Conservation (phyloP, 345 rosid genomes). For the Gossypioides kirkii region DNA sequence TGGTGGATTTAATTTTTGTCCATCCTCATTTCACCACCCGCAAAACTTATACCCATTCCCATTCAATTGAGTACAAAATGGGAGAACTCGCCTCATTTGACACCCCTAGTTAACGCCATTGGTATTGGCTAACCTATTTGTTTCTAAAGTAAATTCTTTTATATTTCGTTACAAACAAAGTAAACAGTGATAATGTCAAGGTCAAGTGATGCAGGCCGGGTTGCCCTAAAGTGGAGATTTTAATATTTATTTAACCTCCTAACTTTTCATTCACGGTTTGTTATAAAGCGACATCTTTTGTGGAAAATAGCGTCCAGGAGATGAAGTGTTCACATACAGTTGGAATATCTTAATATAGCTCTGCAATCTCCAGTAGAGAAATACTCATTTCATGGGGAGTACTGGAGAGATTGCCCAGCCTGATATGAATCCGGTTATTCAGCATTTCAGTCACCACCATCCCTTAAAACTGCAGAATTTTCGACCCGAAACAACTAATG, state of each 20-base stretch:
- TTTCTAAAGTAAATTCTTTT: neutral
- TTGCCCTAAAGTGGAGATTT: no score
- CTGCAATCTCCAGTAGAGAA: neutral
- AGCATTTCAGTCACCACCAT: constrained; percentile 4
- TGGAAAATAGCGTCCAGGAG: constrained; percentile 1
- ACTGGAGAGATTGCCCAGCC: no score
- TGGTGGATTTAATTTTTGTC: no score
- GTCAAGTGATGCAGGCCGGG: neutral
- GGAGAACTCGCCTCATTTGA: no score
- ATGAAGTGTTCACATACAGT: neutral
- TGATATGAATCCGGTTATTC: neutral
- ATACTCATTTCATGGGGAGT: neutral
- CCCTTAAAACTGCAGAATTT: constrained; percentile 2
- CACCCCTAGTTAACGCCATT: no score
- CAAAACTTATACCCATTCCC: no score
- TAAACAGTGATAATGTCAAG: neutral
- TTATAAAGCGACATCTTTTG: neutral
- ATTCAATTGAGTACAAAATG: no score
- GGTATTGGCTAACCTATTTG: no score
- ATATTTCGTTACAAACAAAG: neutral
- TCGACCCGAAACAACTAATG: neutral
- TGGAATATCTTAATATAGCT: neutral
- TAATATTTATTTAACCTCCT: neutral
- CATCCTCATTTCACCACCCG: no score
- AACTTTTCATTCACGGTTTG: neutral